Evolutionary conservation across 2,329 filamentous ascomycete species (phyloP), one percentile per base, ranked within the genome.

Genomic region (Colletotrichum lini): DNA sequence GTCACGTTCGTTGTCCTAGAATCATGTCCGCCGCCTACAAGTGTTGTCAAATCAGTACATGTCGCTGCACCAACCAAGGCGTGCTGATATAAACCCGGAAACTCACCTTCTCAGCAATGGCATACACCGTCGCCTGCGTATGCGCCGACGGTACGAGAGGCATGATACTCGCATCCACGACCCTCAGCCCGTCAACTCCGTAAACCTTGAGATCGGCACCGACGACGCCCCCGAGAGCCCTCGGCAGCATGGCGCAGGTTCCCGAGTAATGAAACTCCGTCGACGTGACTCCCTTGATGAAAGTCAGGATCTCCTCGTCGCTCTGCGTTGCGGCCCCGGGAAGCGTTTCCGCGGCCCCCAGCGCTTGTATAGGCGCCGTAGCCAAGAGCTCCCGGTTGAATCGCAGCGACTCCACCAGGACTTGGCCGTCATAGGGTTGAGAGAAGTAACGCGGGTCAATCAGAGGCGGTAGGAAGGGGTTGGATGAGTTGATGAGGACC

Each of bases 401-500:
- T 1, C 56, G 53, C 16, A 61, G 21, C 1, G 75, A 76, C 15
- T 79, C 77, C 5, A 67, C 57, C 0, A 69, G 47, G 1, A 69
- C 56, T 5, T 44, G 26, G 9, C 59, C 45, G 5, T 72, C 72
- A 30, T 69, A 56, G 1, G 70, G 70, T 9, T 70, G 60, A 1
- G 72, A 69, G 0, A 69, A 45, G 47, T 66, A 73, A 3, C 65
- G 65, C 3, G 72, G 72, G 6, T 73, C 53, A 8, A 72, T 62
- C 0, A 13, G n/a, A 0, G 72, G 72, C 2, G 75, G 75, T 4
- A 69, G 75, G 7, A 77, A 75, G 6, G 81, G 80, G 72, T 84
- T 76, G 0, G 74, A 74, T 0, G 77, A 74, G 74, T 81, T 78
- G 47, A 84, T 80, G 30, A 76, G 78, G 59, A 84, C 79, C 12